These are phyloP conservation scores for Stereocaulon alpinum DNA, from an alignment of 495 filamentous ascomycete genomes.

Conservation along the genomic window DNA sequence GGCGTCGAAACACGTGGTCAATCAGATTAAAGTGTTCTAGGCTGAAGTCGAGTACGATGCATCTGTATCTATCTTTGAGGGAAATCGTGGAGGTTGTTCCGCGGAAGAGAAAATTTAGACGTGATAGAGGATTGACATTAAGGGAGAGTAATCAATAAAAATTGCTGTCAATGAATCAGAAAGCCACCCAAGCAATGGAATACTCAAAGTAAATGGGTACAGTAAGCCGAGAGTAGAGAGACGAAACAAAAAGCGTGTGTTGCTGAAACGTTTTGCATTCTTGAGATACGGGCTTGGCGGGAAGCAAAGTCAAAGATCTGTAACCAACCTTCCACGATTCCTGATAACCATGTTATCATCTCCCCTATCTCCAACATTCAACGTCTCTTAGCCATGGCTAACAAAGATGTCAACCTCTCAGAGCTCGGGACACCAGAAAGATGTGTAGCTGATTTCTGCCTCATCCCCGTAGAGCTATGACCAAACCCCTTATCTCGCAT, in stretches of 20 bases:
- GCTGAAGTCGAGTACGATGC: too few species aligned
- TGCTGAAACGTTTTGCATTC: too few species aligned
- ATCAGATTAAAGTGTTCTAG: too few species aligned
- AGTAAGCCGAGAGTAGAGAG: neutral
- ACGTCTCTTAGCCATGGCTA: neutral
- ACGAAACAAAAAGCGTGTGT: neutral
- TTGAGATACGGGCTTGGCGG: too few species aligned
- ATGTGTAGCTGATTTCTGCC: constrained; percentile 73
- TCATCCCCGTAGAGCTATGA: constrained; percentile 53
- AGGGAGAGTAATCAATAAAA: neutral
- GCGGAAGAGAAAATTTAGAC: neutral
- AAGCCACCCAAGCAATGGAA: neutral
- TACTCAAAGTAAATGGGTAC: neutral
- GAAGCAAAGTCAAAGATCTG: too few species aligned
- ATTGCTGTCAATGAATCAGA: neutral
- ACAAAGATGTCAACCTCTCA: constrained; percentile 21
- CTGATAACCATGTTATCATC: too few species aligned
- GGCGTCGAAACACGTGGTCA: too few species aligned
- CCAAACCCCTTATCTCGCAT: constrained; percentile 7
- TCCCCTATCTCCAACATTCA: too few species aligned
- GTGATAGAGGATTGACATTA: neutral
- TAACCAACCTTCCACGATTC: too few species aligned
- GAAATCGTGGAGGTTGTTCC: neutral
- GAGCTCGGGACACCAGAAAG: constrained; percentile 49
- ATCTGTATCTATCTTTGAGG: too few species aligned